A percentile compares a stretch with the other conserved stretches of the same genome.
Conservation (phyloP, 1,284 basidiomycete species). For the Inonotus obliquus region DNA sequence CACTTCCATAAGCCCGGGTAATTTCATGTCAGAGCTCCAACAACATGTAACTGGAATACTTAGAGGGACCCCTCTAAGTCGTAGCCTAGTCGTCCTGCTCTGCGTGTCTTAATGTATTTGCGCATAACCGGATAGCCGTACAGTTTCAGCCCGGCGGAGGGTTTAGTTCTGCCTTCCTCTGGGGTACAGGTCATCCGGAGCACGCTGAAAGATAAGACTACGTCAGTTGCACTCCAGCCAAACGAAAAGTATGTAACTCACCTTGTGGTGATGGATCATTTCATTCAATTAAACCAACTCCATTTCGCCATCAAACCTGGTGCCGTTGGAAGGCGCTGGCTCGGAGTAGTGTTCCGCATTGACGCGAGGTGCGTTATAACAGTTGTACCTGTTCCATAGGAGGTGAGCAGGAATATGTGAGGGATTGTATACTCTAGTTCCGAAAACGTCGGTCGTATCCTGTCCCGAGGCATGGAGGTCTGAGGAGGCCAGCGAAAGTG, state of each 20-base stretch:
- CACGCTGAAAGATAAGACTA: constrained; percentile 27
- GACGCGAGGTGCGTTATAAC: constrained; percentile 51
- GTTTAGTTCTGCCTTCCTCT: constrained; percentile 39
- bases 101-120: constrained; percentile 13
- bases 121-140: constrained; percentile 33
- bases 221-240: neutral
- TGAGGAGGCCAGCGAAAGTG: neutral
- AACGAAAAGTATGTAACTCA: constrained; percentile 18
- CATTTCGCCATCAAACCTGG: constrained; percentile 26
- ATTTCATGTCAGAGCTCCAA: constrained; percentile 39
- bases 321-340: constrained; percentile 20
- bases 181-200: constrained; percentile 46
- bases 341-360: constrained; percentile 34
- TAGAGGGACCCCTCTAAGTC: constrained; percentile 10
- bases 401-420: constrained; percentile 36
- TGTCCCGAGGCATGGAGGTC: neutral
- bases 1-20: constrained; percentile 28
- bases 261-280: constrained; percentile 47
- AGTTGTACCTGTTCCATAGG: constrained; percentile 50
- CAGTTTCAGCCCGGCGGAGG: constrained; percentile 39
- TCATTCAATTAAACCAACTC: constrained; percentile 38
- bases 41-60: constrained; percentile 28
- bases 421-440: constrained; percentile 35
- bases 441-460: neutral
- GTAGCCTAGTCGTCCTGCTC: neutral